phyloP scores from a whole-genome alignment of 2,329 filamentous ascomycete species.

The Diaporthe sp. region DNA sequence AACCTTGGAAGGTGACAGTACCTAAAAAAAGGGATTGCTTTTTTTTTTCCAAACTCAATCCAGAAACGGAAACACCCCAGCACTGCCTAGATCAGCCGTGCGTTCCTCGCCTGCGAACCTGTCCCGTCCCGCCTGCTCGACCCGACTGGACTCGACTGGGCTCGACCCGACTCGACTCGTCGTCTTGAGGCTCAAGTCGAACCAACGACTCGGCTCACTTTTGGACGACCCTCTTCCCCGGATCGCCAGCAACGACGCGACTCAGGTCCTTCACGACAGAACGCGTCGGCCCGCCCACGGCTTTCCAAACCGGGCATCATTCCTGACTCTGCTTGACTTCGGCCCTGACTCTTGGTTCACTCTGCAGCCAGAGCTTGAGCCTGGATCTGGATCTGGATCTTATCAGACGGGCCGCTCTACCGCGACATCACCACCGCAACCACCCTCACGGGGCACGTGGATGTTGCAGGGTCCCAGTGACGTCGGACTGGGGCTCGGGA shows the following conservation, averaged over 20 bases:
- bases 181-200: constrained; percentile 21
- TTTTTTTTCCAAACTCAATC: constrained; percentile 26
- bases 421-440: not conserved
- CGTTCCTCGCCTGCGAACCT: not conserved
- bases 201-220: constrained; percentile 14
- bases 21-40: not conserved
- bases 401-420: not conserved
- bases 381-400: not conserved
- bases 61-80: constrained; percentile 30
- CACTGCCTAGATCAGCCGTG: constrained; percentile 17
- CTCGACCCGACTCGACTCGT: constrained; percentile 13
- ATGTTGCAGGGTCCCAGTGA: constrained; percentile 26
- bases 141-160: not conserved
- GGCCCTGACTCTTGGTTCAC: not conserved
- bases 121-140: not conserved
- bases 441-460: constrained; percentile 15
- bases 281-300: constrained; percentile 20
- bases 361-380: not conserved
- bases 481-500: constrained; percentile 31
- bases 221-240: constrained; percentile 24
- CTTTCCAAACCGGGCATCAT: not conserved
- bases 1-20: not conserved
- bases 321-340: constrained; percentile 3
- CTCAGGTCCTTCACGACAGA: constrained; percentile 25
- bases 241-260: constrained; percentile 27